Percentiles rank a stretch among this genome's conserved stretches.
Evolutionary conservation across 805 yeast species (phyloP).

Genomic region (Candida nanaspora): DNA sequence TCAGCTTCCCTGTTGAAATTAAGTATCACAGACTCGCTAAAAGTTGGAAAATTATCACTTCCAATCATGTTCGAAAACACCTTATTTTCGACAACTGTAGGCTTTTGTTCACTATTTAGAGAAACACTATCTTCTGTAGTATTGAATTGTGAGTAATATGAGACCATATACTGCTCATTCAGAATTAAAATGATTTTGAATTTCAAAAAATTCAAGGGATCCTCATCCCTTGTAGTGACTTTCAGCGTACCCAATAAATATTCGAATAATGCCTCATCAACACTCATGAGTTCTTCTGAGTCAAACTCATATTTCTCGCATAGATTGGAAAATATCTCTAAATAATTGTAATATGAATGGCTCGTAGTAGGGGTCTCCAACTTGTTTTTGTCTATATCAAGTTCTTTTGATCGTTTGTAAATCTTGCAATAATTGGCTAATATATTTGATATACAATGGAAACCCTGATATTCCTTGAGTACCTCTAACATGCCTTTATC

Average conservation of each 20-base stretch:
- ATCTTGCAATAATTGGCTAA: slow-evolving; percentile 19
- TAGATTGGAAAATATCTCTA: slow-evolving; percentile 49
- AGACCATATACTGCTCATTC: slow-evolving; percentile 83
- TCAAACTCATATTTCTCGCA: slow-evolving; percentile 43
- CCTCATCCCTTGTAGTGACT: slow-evolving; percentile 36
- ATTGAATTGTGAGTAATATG: slow-evolving; percentile 29
- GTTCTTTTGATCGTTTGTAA: neutral
- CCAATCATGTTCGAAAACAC: slow-evolving; percentile 49
- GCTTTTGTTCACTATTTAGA: no score
- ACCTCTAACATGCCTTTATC: slow-evolving; percentile 30
- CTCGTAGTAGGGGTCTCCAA: slow-evolving; percentile 14
- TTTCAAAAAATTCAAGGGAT: slow-evolving; percentile 56
- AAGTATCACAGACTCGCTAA: slow-evolving; percentile 64
- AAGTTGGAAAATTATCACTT: slow-evolving; percentile 39
- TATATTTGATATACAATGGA: slow-evolving; percentile 29
- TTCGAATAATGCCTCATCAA: slow-evolving; percentile 39
- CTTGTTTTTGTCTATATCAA: slow-evolving; percentile 2
- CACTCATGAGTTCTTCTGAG: slow-evolving; percentile 30
- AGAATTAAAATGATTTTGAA: slow-evolving; percentile 66
- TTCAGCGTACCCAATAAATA: slow-evolving; percentile 40
- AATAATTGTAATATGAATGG: slow-evolving; percentile 21
- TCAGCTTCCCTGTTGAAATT: slow-evolving; percentile 75
- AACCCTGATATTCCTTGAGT: slow-evolving; percentile 47
- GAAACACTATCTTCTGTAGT: no score
- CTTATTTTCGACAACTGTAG: slow-evolving; percentile 34